phyloP scores from a whole-genome alignment of 1,139 yeast species.

The Spathaspora sp. region DNA sequence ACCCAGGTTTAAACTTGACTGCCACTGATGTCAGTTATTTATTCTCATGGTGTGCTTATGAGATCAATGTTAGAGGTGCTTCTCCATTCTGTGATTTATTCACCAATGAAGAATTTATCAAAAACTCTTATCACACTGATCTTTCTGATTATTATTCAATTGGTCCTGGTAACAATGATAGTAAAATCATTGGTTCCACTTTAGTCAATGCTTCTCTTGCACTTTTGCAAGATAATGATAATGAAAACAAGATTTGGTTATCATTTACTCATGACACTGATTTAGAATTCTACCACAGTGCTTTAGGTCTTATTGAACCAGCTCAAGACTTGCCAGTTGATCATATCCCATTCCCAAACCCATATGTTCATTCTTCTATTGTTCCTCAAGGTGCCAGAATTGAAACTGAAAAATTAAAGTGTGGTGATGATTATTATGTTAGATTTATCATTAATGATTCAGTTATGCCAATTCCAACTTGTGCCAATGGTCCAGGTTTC shows the following conservation, averaged over 20 bases:
- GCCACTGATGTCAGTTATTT: slow-evolving; percentile 39
- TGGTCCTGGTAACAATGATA: slow-evolving; percentile 50
- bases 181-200: slow-evolving; percentile 46
- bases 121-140: slow-evolving; percentile 32
- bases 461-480: slow-evolving; percentile 51
- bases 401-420: slow-evolving; percentile 46
- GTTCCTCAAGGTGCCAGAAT: slow-evolving; percentile 60
- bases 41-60: slow-evolving; percentile 53
- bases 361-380: slow-evolving; percentile 46
- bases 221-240: slow-evolving; percentile 33
- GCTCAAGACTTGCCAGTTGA: slow-evolving; percentile 20
- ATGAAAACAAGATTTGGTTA: slow-evolving; percentile 34
- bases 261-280: slow-evolving; percentile 64
- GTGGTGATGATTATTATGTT: slow-evolving; percentile 44
- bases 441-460: slow-evolving; percentile 56
- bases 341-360: slow-evolving; percentile 37
- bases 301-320: slow-evolving; percentile 48
- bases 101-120: slow-evolving; percentile 49
- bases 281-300: slow-evolving; percentile 47
- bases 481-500: slow-evolving; percentile 58
- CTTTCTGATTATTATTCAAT: slow-evolving; percentile 44
- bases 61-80: slow-evolving; percentile 49
- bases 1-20: slow-evolving; percentile 36
- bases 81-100: slow-evolving; percentile 51
- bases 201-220: slow-evolving; percentile 49